phyloP scores from a whole-genome alignment of 768 basidiomycete genomes.

The Lactifluus subvellereus region DNA sequence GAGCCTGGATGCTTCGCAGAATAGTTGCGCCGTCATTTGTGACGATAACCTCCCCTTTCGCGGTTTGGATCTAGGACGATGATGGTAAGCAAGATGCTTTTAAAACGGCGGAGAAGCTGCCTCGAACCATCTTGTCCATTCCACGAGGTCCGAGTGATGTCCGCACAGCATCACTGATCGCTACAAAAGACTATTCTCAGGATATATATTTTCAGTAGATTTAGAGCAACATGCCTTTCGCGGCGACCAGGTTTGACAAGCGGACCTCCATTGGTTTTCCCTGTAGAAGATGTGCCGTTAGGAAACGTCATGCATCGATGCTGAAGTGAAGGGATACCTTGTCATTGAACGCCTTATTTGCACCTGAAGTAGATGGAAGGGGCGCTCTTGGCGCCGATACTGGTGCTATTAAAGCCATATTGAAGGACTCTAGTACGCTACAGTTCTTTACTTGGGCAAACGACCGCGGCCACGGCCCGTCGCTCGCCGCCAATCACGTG shows the following conservation, averaged over 20 bases:
- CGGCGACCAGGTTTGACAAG: constrained; percentile 95
- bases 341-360: constrained; percentile 66
- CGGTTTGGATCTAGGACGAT: constrained; percentile 78
- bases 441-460: no score
- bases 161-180: constrained; percentile 95
- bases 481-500: background rate
- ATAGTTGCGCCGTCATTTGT: constrained; percentile 99
- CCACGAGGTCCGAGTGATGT: constrained; percentile 95
- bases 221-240: constrained; percentile 62
- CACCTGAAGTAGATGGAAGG: constrained; percentile 13
- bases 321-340: constrained; percentile 43
- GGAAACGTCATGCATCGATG: constrained; percentile 10
- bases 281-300: constrained; percentile 40
- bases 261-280: constrained; percentile 98
- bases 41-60: constrained; percentile 94
- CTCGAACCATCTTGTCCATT: constrained; percentile 97
- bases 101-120: background rate
- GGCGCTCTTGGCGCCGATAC: constrained; percentile 23
- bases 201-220: constrained; percentile 14
- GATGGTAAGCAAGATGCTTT: constrained; percentile 3
- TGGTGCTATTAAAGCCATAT: constrained; percentile 29
- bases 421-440: background rate
- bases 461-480: background rate
- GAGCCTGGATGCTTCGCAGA: constrained; percentile 87
- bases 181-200: constrained; percentile 36